These are phyloP conservation scores for Metschnikowia lunata DNA, from an alignment of 805 yeast species.

Conservation along the genomic window DNA sequence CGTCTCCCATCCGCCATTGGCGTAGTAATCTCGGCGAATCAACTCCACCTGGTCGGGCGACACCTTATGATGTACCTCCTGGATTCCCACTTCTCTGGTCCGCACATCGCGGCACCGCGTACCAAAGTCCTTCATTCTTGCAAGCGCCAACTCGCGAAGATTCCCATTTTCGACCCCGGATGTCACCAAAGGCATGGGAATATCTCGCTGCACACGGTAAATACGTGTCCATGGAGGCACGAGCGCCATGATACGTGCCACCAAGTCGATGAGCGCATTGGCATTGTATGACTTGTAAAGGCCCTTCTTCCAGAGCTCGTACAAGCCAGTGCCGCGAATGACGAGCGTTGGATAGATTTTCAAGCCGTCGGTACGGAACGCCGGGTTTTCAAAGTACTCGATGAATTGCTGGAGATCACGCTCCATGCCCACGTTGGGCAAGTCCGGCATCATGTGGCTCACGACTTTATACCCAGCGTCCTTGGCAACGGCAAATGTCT, in stretches of 20 bases:
- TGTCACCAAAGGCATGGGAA: constrained; percentile 97
- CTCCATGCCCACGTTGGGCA: constrained; percentile 98
- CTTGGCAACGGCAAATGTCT: constrained; percentile 92
- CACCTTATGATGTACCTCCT: constrained; percentile 95
- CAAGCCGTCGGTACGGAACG: constrained; percentile 93
- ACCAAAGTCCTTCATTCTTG: constrained; percentile 97
- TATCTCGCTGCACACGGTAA: constrained; percentile 96
- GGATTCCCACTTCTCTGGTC: constrained; percentile 97
- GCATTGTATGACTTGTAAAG: constrained; percentile 92
- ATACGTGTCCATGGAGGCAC: constrained; percentile 99
- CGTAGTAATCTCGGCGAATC: constrained; percentile 91
- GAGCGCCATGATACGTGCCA: constrained; percentile 90
- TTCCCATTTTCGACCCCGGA: constrained; percentile 98
- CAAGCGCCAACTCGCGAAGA: constrained; percentile 88
- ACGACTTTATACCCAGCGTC: constrained; percentile 98
- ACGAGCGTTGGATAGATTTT: constrained; percentile 95
- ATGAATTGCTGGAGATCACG: constrained; percentile 93
- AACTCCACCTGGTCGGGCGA: constrained; percentile 96
- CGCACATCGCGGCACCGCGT: constrained; percentile 94
- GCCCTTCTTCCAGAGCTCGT: constrained; percentile 96
- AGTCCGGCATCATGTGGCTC: constrained; percentile 99
- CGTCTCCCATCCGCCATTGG: constrained; percentile 99
- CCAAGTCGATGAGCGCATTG: constrained; percentile 87
- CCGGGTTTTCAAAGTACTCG: constrained; percentile 96
- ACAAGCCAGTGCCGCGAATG: constrained; percentile 94